Base-by-base conservation (phyloP, 177 flowering plant genomes). In the Vitis hybrid region DNA sequence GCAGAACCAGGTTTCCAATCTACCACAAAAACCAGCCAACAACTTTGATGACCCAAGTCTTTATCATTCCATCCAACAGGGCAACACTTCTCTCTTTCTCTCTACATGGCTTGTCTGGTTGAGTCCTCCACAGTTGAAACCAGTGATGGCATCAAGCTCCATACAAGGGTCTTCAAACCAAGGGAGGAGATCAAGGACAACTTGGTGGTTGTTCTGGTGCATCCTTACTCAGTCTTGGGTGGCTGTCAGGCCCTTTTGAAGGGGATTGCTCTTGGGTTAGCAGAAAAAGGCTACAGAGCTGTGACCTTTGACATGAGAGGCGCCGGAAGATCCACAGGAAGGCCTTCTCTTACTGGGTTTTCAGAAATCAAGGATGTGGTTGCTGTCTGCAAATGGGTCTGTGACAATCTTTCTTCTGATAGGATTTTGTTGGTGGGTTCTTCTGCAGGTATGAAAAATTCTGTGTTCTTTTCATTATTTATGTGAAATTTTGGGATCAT, bases 291-390 rank as follows among this genome's bases (percentile, higher is more conserved):
- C 11, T 78, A 75, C 68, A 75, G 49, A 4, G 90, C 97, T 58
- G 84, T 90, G 4, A 95, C 96, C n/a, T 95, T 91, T 74, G 97
- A 95, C 68, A 91, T 86, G 91, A 87, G 99, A 73, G 97, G 97
- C 12, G 98, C 81, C 49, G 99, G 98, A 15, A 91, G 78, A 73
- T 95, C 99, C 14, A 79, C 91, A 0, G 99, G 99, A n/a, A 79
- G 79, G 53, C 63, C 97, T 71, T 89, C 99, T 30, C 73, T 95
- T n/a, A 90, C 91, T 46, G 99, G 98, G 6, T 91, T 82, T 70
- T 72, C 97, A 1, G 98, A 95, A 79, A 75, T 93, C 53, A 83
- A 79, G 67, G 97, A 95, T 78, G 97, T 91, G 5, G 68, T 88
- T 67, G 78, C 89, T 73, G 90, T 90, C 60, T 90, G 91, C 83